These are phyloP conservation scores for Russula griseocarnosa DNA, from an alignment of 768 basidiomycete genomes.

Conservation along the genomic window DNA sequence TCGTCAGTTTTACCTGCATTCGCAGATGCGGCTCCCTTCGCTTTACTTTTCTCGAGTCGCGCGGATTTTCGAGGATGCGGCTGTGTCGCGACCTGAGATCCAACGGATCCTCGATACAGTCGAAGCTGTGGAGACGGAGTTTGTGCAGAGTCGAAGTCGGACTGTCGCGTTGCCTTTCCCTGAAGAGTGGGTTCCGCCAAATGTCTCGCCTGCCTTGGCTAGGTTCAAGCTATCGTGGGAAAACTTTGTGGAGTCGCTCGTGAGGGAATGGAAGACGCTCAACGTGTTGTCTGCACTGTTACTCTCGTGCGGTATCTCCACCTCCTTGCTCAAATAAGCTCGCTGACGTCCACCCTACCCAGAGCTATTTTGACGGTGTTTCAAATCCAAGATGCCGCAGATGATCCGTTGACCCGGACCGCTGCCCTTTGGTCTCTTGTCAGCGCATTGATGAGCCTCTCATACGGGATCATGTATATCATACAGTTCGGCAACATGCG, in stretches of 20 bases:
- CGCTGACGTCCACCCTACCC: constrained; percentile 5
- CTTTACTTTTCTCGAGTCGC: constrained; percentile 78
- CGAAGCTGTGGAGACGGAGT: constrained; percentile 7
- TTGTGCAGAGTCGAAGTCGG: not conserved
- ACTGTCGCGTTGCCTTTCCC: constrained; percentile 33
- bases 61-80: constrained; percentile 71
- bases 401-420: constrained; percentile 60
- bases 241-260: constrained; percentile 61
- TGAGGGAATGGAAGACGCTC: constrained; percentile 71
- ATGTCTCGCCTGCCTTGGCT: constrained; percentile 59
- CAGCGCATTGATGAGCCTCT: constrained; percentile 65
- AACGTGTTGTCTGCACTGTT: constrained; percentile 70
- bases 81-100: constrained; percentile 71
- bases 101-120: constrained; percentile 39
- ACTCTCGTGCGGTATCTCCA: constrained; percentile 5
- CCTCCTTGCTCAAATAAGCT: not conserved
- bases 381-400: constrained; percentile 48
- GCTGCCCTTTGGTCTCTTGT: constrained; percentile 60
- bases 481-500: constrained; percentile 69
- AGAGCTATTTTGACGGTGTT: constrained; percentile 71
- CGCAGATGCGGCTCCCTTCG: constrained; percentile 66
- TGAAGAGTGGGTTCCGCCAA: constrained; percentile 40
- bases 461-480: constrained; percentile 71
- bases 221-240: constrained; percentile 70
- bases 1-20: constrained; percentile 42